Conservation (phyloP, 768 basidiomycete species). For the Lentinula edodes region DNA sequence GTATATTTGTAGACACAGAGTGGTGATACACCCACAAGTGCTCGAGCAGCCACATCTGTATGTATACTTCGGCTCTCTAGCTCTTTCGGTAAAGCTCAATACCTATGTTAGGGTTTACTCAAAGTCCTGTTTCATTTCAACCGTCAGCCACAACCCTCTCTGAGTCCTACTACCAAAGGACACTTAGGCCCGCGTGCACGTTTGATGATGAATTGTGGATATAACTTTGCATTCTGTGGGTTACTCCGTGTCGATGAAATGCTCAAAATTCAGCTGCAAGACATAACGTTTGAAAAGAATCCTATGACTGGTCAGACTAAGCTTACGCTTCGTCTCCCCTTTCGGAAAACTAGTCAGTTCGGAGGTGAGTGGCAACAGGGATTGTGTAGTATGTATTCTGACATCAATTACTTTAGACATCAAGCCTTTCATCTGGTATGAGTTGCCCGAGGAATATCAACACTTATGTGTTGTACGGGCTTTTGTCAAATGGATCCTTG, state of each 20-base stretch:
- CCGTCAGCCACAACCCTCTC: no score
- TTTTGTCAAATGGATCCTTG: constrained; percentile 10
- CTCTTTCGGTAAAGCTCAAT: no score
- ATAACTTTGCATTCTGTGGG: constrained; percentile 10
- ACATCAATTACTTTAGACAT: background rate
- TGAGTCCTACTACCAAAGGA: no score
- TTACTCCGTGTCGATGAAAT: constrained; percentile 14
- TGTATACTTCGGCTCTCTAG: no score
- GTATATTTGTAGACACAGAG: no score
- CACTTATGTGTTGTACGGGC: constrained; percentile 14
- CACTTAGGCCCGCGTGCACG: background rate
- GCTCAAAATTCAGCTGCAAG: constrained; percentile 11
- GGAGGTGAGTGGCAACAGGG: no score
- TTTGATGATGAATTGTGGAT: background rate
- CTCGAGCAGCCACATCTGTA: constrained; percentile 13
- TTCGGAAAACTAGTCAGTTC: no score
- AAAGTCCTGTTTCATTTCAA: no score
- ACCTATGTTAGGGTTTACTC: no score
- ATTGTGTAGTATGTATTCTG: no score
- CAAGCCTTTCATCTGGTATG: constrained; percentile 11
- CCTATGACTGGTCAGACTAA: no score
- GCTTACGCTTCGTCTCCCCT: background rate
- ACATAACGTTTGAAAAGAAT: constrained; percentile 1
- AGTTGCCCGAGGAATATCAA: background rate
- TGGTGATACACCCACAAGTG: background rate